Conservation (phyloP, 2,329 filamentous ascomycete genomes). For the Graphilbum ipis-grandicollis region DNA sequence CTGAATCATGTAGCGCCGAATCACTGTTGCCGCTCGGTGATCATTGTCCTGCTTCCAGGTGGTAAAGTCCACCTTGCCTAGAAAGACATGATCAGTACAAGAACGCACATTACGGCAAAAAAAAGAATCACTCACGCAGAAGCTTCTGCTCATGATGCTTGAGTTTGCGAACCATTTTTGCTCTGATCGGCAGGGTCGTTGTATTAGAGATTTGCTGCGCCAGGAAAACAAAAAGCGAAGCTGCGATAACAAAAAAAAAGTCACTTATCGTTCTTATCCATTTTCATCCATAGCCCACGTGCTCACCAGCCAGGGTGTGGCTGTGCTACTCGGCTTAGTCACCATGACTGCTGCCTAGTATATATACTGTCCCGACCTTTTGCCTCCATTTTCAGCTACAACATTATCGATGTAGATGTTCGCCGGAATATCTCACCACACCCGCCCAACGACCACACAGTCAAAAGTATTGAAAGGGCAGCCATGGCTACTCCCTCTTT, state of each 20-base stretch:
- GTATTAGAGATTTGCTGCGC: too few species aligned
- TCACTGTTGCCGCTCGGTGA: conserved; percentile 64
- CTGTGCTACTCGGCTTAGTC: neutral
- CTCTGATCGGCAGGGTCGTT: too few species aligned
- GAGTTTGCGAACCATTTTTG: conserved; percentile 78
- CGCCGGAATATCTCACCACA: neutral
- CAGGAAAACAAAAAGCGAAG: too few species aligned
- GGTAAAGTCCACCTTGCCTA: conserved; percentile 63
- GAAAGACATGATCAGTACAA: too few species aligned
- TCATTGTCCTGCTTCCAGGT: conserved; percentile 78
- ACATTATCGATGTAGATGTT: neutral
- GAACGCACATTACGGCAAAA: too few species aligned
- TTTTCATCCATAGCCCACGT: too few species aligned
- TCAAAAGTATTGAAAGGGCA: neutral
- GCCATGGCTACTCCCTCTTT: conserved; percentile 29
- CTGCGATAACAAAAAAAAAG: too few species aligned
- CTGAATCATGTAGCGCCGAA: conserved; percentile 79
- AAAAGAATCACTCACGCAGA: conserved; percentile 23
- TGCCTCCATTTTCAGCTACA: too few species aligned
- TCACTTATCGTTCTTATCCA: too few species aligned
- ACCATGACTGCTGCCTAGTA: neutral
- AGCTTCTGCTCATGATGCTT: conserved; percentile 97
- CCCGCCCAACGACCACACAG: neutral
- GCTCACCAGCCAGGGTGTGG: neutral
- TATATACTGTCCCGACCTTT: too few species aligned